Conservation (phyloP, 2,329 filamentous ascomycete species). For the Cordyceps pruinosa region DNA sequence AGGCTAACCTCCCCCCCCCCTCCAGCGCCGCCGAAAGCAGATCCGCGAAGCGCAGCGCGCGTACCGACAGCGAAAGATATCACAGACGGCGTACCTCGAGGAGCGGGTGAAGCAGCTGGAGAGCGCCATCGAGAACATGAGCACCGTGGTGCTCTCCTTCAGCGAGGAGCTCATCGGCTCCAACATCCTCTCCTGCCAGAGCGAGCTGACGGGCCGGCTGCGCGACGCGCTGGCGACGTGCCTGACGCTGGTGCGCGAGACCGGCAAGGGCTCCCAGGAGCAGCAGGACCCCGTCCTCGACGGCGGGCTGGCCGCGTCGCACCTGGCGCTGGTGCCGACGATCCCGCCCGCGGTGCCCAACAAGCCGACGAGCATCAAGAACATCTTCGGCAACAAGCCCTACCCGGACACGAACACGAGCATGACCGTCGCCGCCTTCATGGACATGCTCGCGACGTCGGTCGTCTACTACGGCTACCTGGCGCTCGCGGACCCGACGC, state of each 20-base stretch:
- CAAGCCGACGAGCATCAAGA: not conserved
- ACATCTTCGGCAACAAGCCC: conserved; percentile 5
- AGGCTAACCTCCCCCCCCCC: no score
- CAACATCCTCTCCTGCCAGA: conserved; percentile 12
- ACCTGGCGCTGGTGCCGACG: not conserved
- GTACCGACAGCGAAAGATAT: conserved; percentile 73
- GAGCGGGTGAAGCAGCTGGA: conserved; percentile 57
- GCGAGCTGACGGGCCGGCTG: conserved; percentile 11
- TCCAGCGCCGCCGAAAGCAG: conserved; percentile 66
- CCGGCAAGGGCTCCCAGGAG: not conserved
- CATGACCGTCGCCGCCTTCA: conserved; percentile 11
- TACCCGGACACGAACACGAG: conserved; percentile 7
- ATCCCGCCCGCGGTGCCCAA: not conserved
- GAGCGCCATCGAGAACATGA: conserved; percentile 63
- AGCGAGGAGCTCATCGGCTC: conserved; percentile 15
- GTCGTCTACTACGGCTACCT: conserved; percentile 14
- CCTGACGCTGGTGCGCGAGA: conserved; percentile 7
- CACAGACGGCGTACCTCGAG: conserved; percentile 62
- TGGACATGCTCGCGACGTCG: conserved; percentile 14
- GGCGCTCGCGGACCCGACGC: conserved; percentile 12
- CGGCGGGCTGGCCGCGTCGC: not conserved
- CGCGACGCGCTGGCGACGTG: conserved; percentile 16
- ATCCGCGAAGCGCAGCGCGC: conserved; percentile 74
- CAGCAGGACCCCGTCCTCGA: not conserved
- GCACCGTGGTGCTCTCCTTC: conserved; percentile 23